Conservation (phyloP, 257 asterid species). For the Voacanga thouarsii region DNA sequence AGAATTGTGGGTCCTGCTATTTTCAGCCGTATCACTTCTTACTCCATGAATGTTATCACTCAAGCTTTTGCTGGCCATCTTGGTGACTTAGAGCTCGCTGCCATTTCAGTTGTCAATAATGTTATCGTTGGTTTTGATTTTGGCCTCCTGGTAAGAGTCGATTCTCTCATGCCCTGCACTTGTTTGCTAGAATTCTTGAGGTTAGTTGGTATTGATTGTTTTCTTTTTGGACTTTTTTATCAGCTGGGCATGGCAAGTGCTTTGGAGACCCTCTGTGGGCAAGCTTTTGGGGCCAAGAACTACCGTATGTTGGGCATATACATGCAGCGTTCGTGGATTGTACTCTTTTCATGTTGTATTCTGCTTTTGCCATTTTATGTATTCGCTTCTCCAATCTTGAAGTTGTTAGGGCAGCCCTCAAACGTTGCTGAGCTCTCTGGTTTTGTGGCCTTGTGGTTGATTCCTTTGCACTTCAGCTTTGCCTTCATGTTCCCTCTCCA, state of each 20-base stretch:
- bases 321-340: conserved; percentile 82
- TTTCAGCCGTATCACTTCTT: conserved; percentile 63
- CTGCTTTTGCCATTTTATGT: conserved; percentile 47
- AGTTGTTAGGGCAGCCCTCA: conserved; percentile 60
- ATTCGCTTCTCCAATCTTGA: conserved; percentile 60
- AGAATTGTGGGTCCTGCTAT: conserved; percentile 85
- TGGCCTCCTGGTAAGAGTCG: conserved; percentile 55
- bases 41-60: conserved; percentile 70
- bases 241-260: conserved; percentile 95
- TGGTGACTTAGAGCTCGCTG: conserved; percentile 86
- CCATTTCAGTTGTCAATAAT: conserved; percentile 68
- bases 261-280: conserved; percentile 82
- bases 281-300: conserved; percentile 77
- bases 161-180: too few species aligned
- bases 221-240: neutral
- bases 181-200: neutral
- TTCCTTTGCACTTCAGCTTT: conserved; percentile 78
- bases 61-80: conserved; percentile 95
- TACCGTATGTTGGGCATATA: conserved; percentile 77
- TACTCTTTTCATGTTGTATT: conserved; percentile 43
- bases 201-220: neutral
- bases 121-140: conserved; percentile 76
- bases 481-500: conserved; percentile 68
- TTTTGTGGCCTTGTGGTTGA: conserved; percentile 46
- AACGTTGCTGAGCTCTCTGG: conserved; percentile 87